Base-by-base conservation (phyloP, 2,329 filamentous ascomycete genomes). In the Ceratocystis destructans region DNA sequence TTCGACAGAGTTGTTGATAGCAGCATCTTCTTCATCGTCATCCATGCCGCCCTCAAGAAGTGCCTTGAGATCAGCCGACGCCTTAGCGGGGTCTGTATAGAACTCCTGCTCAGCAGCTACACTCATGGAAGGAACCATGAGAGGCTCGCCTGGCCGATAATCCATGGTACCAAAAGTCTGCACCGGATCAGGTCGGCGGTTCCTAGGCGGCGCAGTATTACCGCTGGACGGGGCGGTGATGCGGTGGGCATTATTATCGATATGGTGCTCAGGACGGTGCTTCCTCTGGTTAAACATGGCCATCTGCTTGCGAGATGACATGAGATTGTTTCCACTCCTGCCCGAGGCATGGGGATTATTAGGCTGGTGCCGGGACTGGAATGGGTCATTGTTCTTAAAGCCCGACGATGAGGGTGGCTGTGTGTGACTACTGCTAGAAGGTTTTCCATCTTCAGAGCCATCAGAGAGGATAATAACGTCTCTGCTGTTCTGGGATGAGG, bases 31-130 rank as follows among this genome's bases (percentile, higher is more conserved):
- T 63, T 85, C 83, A 0, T 88, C 86, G 15, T 89, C 87, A 64
- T 92, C 88, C 75, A 93, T 85, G 8, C 87, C 87, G 6, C 88
- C 89, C 73, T 93, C 89, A 1, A 94, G 79, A n/a, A 94, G 75
- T 6, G 87, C 88, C 73, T 94, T 94, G 69, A 94, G 80, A 70
- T 93, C 89, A 61, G 86, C 86, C 63, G 83, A 84, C 10, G 89
- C 88, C 73, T 89, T 87, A 67, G 79, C 78, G 0, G 87, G 83
- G 70, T 92, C 88, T 5, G 87, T 84, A 70, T 88, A 90, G 69
- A 84, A 79, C 1, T 79, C 76, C 65, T 79, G 77, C n/a, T 62
- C 69, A 69, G 67, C 71, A 12, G 37, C 64, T 37, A 64, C 25
- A n/a, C 44, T 50, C 50, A 67, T 64, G 68, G 67, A 55, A 65